A percentile compares a stretch with the other conserved stretches of the same genome.
Evolutionary conservation across 192 early-diverging fungal species (phyloP).

Genomic region (Mortierella alpina): DNA sequence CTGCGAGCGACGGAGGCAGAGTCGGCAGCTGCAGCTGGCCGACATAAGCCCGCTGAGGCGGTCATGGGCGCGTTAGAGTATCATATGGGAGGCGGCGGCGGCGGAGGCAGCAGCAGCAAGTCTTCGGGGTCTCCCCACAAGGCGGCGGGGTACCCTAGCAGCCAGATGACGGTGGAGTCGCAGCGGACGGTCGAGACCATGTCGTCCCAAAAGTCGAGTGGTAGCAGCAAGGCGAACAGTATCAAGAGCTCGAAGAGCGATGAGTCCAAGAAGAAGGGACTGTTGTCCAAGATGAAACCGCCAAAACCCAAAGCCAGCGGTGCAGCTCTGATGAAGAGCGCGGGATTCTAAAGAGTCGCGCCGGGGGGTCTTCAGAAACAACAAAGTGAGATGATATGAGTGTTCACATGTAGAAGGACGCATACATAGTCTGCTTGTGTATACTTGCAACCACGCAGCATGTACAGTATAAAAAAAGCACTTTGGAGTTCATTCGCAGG

Average conservation of each 20-base stretch:
- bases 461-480: no score
- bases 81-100: constrained; percentile 18
- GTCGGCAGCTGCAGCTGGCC: background rate
- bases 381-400: no score
- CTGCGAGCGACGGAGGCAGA: constrained; percentile 4
- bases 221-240: constrained; percentile 37
- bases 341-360: constrained; percentile 21
- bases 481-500: no score
- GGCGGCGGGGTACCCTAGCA: constrained; percentile 2
- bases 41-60: background rate
- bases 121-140: background rate
- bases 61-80: constrained; percentile 27
- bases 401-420: no score
- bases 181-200: constrained; percentile 7
- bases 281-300: constrained; percentile 46
- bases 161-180: constrained; percentile 10
- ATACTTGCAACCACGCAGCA: no score
- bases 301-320: constrained; percentile 43
- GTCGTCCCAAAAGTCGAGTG: constrained; percentile 19
- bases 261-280: constrained; percentile 37
- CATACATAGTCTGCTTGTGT: no score
- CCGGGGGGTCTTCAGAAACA: no score
- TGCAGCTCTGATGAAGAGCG: constrained; percentile 45
- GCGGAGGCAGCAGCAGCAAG: background rate
- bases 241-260: constrained; percentile 34